Evolutionary conservation across 495 filamentous ascomycete species (phyloP), one percentile per base, ranked within the genome.

Genomic region (Lasiosphaeria ovina): DNA sequence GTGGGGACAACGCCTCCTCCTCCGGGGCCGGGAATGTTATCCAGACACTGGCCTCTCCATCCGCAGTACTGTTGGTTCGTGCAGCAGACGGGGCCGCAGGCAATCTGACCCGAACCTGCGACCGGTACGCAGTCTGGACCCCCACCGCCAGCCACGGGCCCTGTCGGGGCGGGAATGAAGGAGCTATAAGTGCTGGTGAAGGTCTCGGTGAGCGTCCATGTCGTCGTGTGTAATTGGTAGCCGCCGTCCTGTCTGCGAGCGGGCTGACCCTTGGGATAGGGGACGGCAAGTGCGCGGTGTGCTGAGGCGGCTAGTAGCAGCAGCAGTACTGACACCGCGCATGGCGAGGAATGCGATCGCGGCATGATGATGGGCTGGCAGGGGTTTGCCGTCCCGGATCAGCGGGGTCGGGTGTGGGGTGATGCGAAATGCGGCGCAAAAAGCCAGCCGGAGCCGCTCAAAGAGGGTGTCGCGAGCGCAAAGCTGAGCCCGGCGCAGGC

Each of bases 81-180:
- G 70, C 92, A 97, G 76, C 92, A 96, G 58, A 84, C 86, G 35
- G 62, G 73, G 9, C 90, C 92, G 69, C 92, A 97, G 1, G 80
- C 79, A 3, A 77, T 80, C 70, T 92, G 81, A 54, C 84, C 85
- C 4, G 85, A 67, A 1, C 80, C 78, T 45, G 55, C 64, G 9
- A 66, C 66, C 8, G 77, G 75, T 17, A 81, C 72, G 74, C 91
- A 94, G 42, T 76, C 78, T 17, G 74, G 74, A 7, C 70, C 73
- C n/a, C 69, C 36, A 72, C 36, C 38, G 6, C 49, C 49, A 32
- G 49, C 32, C 11, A n/a, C 69, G 17, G 24, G 24, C 24, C 76
- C 75, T 11, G 83, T 69, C 2, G 79, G 72, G 48, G 69, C 69
- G 17, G 69, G 69, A 47, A 69, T 64, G 14, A 67, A 67, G 32